These are phyloP conservation scores for Botrytis squamosa DNA, from an alignment of 2,329 filamentous ascomycete species.

Conservation along the genomic window DNA sequence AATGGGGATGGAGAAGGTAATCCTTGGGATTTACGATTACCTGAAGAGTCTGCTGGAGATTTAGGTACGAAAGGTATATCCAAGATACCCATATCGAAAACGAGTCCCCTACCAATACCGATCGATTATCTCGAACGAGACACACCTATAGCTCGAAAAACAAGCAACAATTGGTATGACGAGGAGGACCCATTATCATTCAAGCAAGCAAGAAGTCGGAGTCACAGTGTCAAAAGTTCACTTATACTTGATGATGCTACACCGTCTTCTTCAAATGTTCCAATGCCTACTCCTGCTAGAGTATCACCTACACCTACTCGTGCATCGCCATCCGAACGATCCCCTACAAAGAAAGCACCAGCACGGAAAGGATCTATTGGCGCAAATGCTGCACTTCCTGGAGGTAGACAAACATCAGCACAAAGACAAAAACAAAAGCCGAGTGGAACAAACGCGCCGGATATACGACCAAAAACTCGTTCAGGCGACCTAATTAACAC, in stretches of 20 bases:
- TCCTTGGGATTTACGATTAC: constrained; percentile 70
- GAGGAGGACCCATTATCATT: constrained; percentile 61
- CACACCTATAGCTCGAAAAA: constrained; percentile 62
- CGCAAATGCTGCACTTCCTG: constrained; percentile 23
- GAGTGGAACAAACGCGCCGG: constrained; percentile 47
- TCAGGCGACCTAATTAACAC: constrained; percentile 53
- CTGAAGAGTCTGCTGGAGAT: constrained; percentile 72
- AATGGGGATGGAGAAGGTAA: constrained; percentile 47
- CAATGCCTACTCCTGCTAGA: constrained; percentile 38
- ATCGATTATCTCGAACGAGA: constrained; percentile 72
- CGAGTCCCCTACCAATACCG: constrained; percentile 74
- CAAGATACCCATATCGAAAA: constrained; percentile 81
- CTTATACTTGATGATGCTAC: constrained; percentile 50
- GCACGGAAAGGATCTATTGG: constrained; percentile 29
- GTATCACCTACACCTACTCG: constrained; percentile 39
- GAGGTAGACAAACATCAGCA: constrained; percentile 38
- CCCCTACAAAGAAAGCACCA: constrained; percentile 51
- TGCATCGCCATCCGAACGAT: constrained; percentile 45
- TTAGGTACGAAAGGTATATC: constrained; percentile 63
- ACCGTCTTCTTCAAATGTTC: constrained; percentile 37
- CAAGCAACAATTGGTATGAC: constrained; percentile 50
- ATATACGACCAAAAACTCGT: constrained; percentile 60
- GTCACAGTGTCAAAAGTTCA: constrained; percentile 57
- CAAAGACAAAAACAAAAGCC: constrained; percentile 59
- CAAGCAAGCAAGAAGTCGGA: constrained; percentile 65